These are phyloP conservation scores for Phytophthora ramorum DNA, from an alignment of 352 stramenopile species.

Conservation along the genomic window DNA sequence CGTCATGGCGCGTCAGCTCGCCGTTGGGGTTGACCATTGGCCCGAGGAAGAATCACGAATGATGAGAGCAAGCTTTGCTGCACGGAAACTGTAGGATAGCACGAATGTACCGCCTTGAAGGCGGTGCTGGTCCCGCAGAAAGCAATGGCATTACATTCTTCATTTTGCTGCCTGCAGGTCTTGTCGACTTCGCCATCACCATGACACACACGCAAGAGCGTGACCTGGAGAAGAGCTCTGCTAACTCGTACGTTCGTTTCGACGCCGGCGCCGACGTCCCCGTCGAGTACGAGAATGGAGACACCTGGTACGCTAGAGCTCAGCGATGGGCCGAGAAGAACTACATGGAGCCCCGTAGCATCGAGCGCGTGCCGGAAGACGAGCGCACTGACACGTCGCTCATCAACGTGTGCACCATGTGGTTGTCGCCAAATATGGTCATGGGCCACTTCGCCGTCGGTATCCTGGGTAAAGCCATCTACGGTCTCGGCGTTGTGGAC, in stretches of 20 bases:
- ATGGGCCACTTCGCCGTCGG: slow-evolving; percentile 34
- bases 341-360: slow-evolving; percentile 37
- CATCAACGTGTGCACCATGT: slow-evolving; percentile 33
- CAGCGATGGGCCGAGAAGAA: slow-evolving; percentile 36
- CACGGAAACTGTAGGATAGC: too few species aligned
- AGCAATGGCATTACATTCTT: slow-evolving; percentile 31
- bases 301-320: slow-evolving; percentile 32
- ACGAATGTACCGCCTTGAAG: too few species aligned
- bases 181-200: slow-evolving; percentile 28
- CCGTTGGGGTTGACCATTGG: too few species aligned
- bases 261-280: slow-evolving; percentile 25
- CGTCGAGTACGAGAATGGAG: slow-evolving; percentile 32
- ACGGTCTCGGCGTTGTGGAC: slow-evolving; percentile 26
- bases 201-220: slow-evolving; percentile 29
- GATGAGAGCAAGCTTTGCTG: not conserved
- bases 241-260: slow-evolving; percentile 34
- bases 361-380: slow-evolving; percentile 33
- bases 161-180: slow-evolving; percentile 22
- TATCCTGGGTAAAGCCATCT: slow-evolving; percentile 29
- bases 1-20: too few species aligned
- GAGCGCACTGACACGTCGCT: slow-evolving; percentile 26
- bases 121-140: too few species aligned
- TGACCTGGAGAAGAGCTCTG: slow-evolving; percentile 28
- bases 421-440: slow-evolving; percentile 35
- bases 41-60: too few species aligned